Conservation (phyloP, 495 filamentous ascomycete species). For the Podospora comata region DNA sequence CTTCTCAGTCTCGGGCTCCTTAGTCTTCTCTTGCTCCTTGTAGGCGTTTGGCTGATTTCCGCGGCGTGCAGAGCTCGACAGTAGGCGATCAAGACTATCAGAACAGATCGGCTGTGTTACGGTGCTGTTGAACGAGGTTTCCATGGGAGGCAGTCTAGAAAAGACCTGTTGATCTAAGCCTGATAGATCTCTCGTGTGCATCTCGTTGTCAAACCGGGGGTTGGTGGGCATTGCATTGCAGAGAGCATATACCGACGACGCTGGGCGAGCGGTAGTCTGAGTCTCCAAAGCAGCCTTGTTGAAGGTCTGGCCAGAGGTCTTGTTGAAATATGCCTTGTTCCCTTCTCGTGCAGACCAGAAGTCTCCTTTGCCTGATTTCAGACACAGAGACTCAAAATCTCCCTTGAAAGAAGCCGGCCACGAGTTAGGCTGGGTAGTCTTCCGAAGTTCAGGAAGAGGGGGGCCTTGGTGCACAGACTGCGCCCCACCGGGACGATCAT, state of each 20-base stretch:
- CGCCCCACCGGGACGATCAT: not conserved
- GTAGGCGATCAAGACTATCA: not conserved
- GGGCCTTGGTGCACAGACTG: not conserved
- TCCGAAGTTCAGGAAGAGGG: not conserved
- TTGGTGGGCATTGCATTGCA: slow-evolving; percentile 2
- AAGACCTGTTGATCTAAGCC: not conserved
- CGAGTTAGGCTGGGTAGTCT: not conserved
- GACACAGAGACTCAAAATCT: slow-evolving; percentile 19
- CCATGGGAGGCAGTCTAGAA: not conserved
- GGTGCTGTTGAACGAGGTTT: not conserved
- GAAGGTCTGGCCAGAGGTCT: not conserved
- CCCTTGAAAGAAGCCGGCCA: not conserved
- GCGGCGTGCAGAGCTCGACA: not conserved
- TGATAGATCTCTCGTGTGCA: not conserved
- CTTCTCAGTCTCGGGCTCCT: not conserved
- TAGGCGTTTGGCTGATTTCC: not conserved
- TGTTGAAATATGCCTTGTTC: slow-evolving; percentile 26
- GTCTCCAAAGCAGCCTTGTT: not conserved
- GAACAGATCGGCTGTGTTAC: not conserved
- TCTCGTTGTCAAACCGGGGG: not conserved
- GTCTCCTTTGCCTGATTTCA: slow-evolving; percentile 38
- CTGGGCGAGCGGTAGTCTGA: not conserved
- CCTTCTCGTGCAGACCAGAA: slow-evolving; percentile 41
- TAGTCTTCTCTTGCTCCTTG: not conserved
- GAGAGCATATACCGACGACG: slow-evolving; percentile 5